phyloP scores from a whole-genome alignment of 257 asterid genomes.

The Solanum medicagineum region DNA sequence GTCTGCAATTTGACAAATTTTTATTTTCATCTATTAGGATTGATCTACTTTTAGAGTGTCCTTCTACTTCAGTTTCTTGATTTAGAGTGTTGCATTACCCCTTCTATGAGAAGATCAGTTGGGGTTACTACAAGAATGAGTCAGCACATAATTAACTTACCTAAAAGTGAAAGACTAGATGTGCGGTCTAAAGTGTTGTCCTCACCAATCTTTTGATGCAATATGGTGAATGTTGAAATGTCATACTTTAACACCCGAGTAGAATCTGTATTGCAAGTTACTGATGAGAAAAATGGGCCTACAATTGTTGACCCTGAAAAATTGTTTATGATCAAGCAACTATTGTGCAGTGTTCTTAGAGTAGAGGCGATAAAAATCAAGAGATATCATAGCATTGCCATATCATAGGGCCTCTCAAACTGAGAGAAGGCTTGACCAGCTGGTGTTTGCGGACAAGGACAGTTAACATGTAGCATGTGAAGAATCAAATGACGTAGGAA shows the following conservation, averaged over 20 bases:
- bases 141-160: too few relatives aligned
- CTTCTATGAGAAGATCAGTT: too few relatives aligned
- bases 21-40: too few relatives aligned
- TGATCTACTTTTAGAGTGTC: too few relatives aligned
- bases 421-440: slow-evolving; percentile 73
- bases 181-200: too few relatives aligned
- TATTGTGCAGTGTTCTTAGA: neutral
- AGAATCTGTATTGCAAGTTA: too few relatives aligned
- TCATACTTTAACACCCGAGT: neutral
- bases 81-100: too few relatives aligned
- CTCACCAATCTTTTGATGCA: neutral
- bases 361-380: slow-evolving; percentile 1
- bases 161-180: too few relatives aligned
- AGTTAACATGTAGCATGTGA: slow-evolving; percentile 39
- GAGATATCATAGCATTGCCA: slow-evolving; percentile 66
- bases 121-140: too few relatives aligned
- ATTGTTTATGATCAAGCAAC: neutral
- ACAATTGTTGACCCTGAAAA: neutral
- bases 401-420: slow-evolving; percentile 53
- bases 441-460: slow-evolving; percentile 86
- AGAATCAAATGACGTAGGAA: slow-evolving; percentile 20
- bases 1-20: too few relatives aligned
- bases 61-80: too few relatives aligned
- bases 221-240: neutral
- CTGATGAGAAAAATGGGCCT: neutral